A percentile compares a stretch with the other conserved stretches of the same genome.
These are phyloP conservation scores for Primulina eburnea DNA, from an alignment of 257 asterid genomes.

Conservation along the genomic window DNA sequence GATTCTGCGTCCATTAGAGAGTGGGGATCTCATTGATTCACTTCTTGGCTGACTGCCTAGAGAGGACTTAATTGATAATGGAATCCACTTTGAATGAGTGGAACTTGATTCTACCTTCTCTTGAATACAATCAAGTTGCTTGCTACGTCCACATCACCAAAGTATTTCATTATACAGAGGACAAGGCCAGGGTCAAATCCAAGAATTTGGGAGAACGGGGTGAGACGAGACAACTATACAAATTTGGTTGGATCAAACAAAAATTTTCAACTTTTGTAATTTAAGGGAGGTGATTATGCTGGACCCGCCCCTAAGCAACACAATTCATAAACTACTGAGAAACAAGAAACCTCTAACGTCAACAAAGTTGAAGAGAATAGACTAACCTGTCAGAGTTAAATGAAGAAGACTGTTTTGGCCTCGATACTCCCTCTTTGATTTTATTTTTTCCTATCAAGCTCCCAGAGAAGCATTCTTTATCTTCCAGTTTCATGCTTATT, in stretches of 20 bases:
- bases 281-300: too few species aligned
- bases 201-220: too few species aligned
- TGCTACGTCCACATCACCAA: too few species aligned
- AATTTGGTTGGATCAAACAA: too few species aligned
- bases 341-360: too few species aligned
- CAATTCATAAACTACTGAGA: too few species aligned
- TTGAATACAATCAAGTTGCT: conserved; percentile 47
- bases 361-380: not conserved
- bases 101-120: conserved; percentile 49
- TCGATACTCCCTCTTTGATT: conserved; percentile 46
- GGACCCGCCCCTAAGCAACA: too few species aligned
- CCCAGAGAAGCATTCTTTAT: conserved; percentile 87
- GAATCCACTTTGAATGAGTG: conserved; percentile 71
- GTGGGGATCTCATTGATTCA: conserved; percentile 88
- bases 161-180: too few species aligned
- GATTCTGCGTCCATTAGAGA: conserved; percentile 78
- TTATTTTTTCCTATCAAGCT: conserved; percentile 72
- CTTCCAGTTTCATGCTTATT: conserved; percentile 61
- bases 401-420: conserved; percentile 74
- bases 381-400: conserved; percentile 74
- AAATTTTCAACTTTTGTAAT: too few species aligned
- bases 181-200: too few species aligned
- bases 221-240: too few species aligned
- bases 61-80: conserved; percentile 67
- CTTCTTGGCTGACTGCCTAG: conserved; percentile 70